phyloP scores from a whole-genome alignment of 2,329 filamentous ascomycete genomes.

The Talaromyces atroroseus region DNA sequence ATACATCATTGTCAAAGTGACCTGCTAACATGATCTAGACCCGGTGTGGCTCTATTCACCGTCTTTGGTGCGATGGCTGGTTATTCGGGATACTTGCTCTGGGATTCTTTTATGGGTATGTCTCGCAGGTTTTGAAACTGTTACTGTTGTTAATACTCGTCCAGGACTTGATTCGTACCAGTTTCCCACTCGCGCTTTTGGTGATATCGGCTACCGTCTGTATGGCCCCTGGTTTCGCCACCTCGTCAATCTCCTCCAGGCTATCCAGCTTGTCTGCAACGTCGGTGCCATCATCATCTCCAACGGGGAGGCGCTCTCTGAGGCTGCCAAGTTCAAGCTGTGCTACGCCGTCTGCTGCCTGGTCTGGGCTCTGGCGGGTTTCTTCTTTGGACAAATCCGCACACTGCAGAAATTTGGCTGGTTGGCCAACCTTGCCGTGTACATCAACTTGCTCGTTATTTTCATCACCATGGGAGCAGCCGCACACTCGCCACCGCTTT shows the following conservation, averaged over 20 bases:
- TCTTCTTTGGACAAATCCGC: conserved; percentile 51
- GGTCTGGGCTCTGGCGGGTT: conserved; percentile 48
- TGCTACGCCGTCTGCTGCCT: conserved; percentile 52
- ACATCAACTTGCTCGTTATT: conserved; percentile 51
- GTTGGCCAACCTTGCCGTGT: conserved; percentile 53
- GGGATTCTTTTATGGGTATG: conserved; percentile 37
- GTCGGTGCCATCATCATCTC: conserved; percentile 39
- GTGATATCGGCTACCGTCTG: conserved; percentile 46
- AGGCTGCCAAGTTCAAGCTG: conserved; percentile 45
- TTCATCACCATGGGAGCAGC: conserved; percentile 52
- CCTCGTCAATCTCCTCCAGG: conserved; percentile 45
- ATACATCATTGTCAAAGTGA: neutral
- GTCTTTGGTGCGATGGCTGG: conserved; percentile 38
- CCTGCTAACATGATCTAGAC: conserved; percentile 14
- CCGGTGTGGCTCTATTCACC: conserved; percentile 42
- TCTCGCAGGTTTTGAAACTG: neutral
- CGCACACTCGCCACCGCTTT: conserved; percentile 47
- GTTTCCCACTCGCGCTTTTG: conserved; percentile 44
- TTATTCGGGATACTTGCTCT: conserved; percentile 45
- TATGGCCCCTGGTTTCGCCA: conserved; percentile 44
- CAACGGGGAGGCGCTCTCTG: conserved; percentile 51
- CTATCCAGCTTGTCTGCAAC: conserved; percentile 37
- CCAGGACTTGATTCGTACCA: conserved; percentile 41
- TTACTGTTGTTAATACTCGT: neutral
- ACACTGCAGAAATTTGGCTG: conserved; percentile 52